Evolutionary conservation across 768 basidiomycete species (phyloP).

Genomic region (Hortiboletus campestris): DNA sequence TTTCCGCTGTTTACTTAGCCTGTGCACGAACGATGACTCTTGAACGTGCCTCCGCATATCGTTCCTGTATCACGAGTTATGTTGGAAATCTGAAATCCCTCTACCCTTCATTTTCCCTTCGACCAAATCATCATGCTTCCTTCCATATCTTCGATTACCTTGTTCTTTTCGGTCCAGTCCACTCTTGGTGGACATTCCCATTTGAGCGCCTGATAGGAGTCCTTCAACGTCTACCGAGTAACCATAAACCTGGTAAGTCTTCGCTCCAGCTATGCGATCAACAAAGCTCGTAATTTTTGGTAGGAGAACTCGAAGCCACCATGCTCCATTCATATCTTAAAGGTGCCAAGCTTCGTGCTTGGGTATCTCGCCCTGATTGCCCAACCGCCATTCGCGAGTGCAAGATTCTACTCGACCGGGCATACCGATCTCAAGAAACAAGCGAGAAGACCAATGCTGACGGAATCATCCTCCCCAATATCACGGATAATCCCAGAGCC

Average conservation of each 20-base stretch:
- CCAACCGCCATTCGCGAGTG: constrained; percentile 13
- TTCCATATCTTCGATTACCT: constrained; percentile 35
- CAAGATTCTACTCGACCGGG: constrained; percentile 20
- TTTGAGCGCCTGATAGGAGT: constrained; percentile 24
- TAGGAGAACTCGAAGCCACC: constrained; percentile 9
- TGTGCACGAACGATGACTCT: constrained; percentile 14
- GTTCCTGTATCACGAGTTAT: constrained; percentile 16
- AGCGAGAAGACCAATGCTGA: neutral
- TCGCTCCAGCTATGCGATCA: neutral
- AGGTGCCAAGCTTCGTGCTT: constrained; percentile 15
- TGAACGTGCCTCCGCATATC: constrained; percentile 10
- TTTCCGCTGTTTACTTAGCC: constrained; percentile 24
- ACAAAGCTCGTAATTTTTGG: neutral
- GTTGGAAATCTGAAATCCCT: constrained; percentile 15
- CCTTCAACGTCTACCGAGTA: constrained; percentile 20
- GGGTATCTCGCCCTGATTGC: constrained; percentile 18
- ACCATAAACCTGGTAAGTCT: constrained; percentile 17
- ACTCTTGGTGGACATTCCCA: constrained; percentile 31
- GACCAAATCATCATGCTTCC: constrained; percentile 33
- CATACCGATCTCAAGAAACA: neutral
- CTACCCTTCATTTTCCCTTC: constrained; percentile 13
- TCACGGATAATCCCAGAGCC: neutral
- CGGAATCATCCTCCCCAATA: neutral
- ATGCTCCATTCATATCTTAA: constrained; percentile 14
- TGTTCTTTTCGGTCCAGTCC: constrained; percentile 36